These are phyloP conservation scores for Pseudogymnoascus sp. DNA, from an alignment of 2,329 filamentous ascomycete species.

Conservation along the genomic window DNA sequence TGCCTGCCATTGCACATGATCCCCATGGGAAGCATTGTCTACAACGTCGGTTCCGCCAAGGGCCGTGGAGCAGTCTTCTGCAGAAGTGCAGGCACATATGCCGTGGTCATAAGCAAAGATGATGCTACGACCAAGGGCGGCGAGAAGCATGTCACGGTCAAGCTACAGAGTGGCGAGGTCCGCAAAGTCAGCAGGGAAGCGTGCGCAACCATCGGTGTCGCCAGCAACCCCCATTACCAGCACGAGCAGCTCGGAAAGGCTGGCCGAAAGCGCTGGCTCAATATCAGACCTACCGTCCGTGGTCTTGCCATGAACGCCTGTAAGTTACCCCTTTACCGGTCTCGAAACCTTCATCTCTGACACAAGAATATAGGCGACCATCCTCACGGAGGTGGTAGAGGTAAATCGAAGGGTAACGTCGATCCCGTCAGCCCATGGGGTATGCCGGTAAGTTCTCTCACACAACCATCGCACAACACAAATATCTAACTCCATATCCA, in stretches of 20 bases:
- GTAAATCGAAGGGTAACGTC: slow-evolving; percentile 98
- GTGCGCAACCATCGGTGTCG: slow-evolving; percentile 87
- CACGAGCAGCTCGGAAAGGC: slow-evolving; percentile 91
- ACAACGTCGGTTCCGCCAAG: slow-evolving; percentile 73
- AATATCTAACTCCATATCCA: slow-evolving; percentile 30
- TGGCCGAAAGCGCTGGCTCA: slow-evolving; percentile 85
- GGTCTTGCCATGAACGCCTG: slow-evolving; percentile 98
- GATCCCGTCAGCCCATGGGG: slow-evolving; percentile 96
- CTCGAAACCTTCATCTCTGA: slow-evolving; percentile 21
- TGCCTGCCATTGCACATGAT: slow-evolving; percentile 94
- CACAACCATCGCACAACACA: neutral
- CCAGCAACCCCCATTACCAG: slow-evolving; percentile 88
- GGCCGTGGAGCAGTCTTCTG: slow-evolving; percentile 81
- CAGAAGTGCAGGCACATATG: slow-evolving; percentile 87
- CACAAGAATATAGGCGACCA: slow-evolving; percentile 60
- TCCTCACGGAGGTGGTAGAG: slow-evolving; percentile 96
- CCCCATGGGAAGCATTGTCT: slow-evolving; percentile 86
- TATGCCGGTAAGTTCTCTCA: slow-evolving; percentile 63
- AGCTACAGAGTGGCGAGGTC: slow-evolving; percentile 87
- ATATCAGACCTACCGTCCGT: slow-evolving; percentile 89
- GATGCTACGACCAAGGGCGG: slow-evolving; percentile 60
- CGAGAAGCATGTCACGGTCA: slow-evolving; percentile 73
- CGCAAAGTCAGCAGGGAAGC: slow-evolving; percentile 84
- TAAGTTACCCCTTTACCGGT: slow-evolving; percentile 35
- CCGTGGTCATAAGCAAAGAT: slow-evolving; percentile 81